A percentile compares a stretch with the other conserved stretches of the same genome.
phyloP scores from a whole-genome alignment of 139 green algal genomes.

The Chlamydomonas sp. region DNA sequence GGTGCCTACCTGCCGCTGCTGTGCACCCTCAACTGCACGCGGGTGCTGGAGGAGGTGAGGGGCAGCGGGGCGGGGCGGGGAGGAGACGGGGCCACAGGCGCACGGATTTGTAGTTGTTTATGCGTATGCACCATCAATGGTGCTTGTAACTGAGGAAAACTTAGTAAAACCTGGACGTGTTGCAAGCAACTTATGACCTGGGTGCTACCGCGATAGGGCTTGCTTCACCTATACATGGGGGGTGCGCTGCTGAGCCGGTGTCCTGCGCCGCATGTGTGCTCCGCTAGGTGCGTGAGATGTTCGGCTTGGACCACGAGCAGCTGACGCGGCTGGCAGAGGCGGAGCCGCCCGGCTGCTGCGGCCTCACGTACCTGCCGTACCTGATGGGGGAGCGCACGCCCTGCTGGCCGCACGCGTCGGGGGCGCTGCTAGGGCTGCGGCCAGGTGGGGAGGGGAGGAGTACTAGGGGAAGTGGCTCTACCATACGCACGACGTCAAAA shows the following conservation, averaged over 20 bases:
- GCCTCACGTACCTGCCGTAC: slow-evolving; percentile 86
- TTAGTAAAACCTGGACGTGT: too few species aligned
- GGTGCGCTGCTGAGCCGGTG: too few species aligned
- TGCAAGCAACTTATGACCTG: too few species aligned
- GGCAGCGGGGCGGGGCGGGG: slow-evolving; percentile 15
- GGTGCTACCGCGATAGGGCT: too few species aligned
- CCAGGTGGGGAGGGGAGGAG: slow-evolving; percentile 29
- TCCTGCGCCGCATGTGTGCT: neutral
- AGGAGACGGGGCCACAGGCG: neutral
- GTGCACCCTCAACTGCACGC: slow-evolving; percentile 93
- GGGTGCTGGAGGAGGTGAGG: slow-evolving; percentile 75
- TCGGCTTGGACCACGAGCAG: slow-evolving; percentile 65
- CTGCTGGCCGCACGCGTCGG: slow-evolving; percentile 85
- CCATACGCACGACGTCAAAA: too few species aligned
- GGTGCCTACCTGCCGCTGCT: slow-evolving; percentile 84
- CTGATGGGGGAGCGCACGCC: slow-evolving; percentile 87
- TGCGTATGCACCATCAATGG: too few species aligned
- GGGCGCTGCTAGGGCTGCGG: slow-evolving; percentile 67
- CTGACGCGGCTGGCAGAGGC: slow-evolving; percentile 66
- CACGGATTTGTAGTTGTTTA: too few species aligned
- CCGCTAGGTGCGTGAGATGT: slow-evolving; percentile 58
- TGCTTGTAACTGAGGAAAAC: too few species aligned
- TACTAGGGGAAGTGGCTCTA: neutral
- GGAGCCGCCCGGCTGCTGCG: slow-evolving; percentile 73
- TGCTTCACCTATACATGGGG: too few species aligned